Percentiles rank a stretch among this genome's conserved stretches.
phyloP scores from a whole-genome alignment of 345 rosid genomes.

The Gossypium anomalum region DNA sequence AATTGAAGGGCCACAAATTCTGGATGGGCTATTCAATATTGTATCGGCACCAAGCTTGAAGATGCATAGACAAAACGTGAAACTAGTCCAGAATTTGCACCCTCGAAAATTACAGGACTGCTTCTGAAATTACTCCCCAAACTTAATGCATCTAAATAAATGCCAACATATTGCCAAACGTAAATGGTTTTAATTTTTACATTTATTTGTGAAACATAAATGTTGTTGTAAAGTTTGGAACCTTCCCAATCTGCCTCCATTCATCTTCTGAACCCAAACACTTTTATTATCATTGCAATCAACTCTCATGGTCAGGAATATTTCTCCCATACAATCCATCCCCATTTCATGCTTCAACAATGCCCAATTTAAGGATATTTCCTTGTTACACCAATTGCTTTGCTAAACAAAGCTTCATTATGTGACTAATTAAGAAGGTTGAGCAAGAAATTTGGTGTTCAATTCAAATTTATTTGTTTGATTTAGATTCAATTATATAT shows the following conservation, averaged over 20 bases:
- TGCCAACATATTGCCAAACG: neutral
- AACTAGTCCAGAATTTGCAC: neutral
- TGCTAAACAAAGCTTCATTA: too few relatives aligned
- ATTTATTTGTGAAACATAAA: neutral
- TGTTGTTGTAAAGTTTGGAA: neutral
- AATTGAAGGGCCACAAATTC: neutral
- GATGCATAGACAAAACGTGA: conserved; percentile 18
- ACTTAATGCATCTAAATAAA: neutral
- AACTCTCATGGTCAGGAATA: too few relatives aligned
- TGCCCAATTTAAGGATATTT: too few relatives aligned
- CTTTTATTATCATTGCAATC: too few relatives aligned
- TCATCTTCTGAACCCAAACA: neutral
- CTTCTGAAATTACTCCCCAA: neutral
- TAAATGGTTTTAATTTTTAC: neutral
- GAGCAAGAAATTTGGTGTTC: too few relatives aligned
- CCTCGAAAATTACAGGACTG: conserved; percentile 5
- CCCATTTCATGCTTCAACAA: too few relatives aligned
- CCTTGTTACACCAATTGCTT: too few relatives aligned
- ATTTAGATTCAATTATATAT: too few relatives aligned
- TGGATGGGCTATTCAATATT: conserved; percentile 1
- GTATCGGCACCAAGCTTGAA: conserved; percentile 6
- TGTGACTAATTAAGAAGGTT: too few relatives aligned
- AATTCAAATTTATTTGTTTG: too few relatives aligned
- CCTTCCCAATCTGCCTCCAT: neutral
- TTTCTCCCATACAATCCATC: too few relatives aligned